Base-by-base conservation (phyloP, 306 rosid species). In the Dalbergia oliveri region DNA sequence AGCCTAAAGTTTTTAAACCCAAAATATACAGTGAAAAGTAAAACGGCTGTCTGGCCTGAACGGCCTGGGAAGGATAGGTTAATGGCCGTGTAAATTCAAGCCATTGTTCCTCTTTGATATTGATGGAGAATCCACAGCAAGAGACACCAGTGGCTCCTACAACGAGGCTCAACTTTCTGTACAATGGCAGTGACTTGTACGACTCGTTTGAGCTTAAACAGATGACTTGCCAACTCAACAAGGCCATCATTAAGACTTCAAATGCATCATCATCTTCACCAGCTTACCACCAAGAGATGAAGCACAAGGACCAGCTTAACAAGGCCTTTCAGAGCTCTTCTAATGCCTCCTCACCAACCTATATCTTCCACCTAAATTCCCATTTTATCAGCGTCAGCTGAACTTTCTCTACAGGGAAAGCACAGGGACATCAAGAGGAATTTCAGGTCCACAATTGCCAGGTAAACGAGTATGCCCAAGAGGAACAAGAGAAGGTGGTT, bases 151-250 rank as follows among this genome's bases (percentile, higher is more conserved):
- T 34, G 8, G 79, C 56, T 78, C 76, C 81, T 15, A 66, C 72
- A 65, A 57, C 51, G 69, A 75, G 51, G 80, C 59, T 62, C 69
- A 86, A 84, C 74, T 74, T 70, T 21, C 72, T 45, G 71, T 84
- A 86, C 75, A 79, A 85, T 43, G 90, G 89, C 33, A 90, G 96
- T 72, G 82, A 82, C 26, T 69, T 93, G 11, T 93, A 85, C 9
- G 94, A 90, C 78, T 92, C 90, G 0, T 90, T 77, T 39, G 95
- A 90, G 88, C 70, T 89, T 57, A 82, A 8, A 66, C 90, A 84
- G 6, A 86, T 92, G 79, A 83, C 88, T 39, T 69, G n/a, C 19
- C 94, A 92, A 57, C 87, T 92, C 66, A 86, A 88, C 80, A 60
- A 78, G 62, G 92, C 90, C 59, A 79, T 37, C 6, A 37, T 90